Evolutionary conservation across 2,329 filamentous ascomycete species (phyloP), one percentile per base, ranked within the genome.

Genomic region (Fusarium proliferatum): DNA sequence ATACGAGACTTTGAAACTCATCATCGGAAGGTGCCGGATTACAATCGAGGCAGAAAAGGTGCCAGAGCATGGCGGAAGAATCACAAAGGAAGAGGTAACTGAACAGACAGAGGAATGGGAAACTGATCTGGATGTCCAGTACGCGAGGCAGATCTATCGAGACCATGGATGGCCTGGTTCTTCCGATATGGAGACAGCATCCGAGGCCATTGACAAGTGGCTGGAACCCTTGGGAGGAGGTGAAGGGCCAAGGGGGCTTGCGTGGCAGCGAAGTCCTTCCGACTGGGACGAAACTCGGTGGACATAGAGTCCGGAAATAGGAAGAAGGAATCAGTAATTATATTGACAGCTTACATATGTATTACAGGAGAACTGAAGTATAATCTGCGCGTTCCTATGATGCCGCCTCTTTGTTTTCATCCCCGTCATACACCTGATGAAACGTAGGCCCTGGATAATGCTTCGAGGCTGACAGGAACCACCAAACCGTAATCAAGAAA

Each of bases 391-490:
- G 5, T 2, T 16, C 1, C 21, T 28, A 58, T 15, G 30, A 4
- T 7, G 6, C 13, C 0, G 19, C 10, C 1, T 60, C 26, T 33
- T 61, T 46, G 13, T 13, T 23, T 19, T 62, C 65, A 12, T 66
- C 63, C 15, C 33, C 21, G 1, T 38, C 13, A 23, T 62, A 23
- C 2, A 34, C 16, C 15, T 71, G 52, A 9, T 61, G 61, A 13
- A 78, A 75, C 8, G 68, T 66, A 1, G 76, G 75, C 1, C 76
- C 75, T 0, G 67, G 67, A 12, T 78, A 78, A 52, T 76, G 66
- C 9, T 59, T 76, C 3, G 41, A 65, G 9, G 76, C 76, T 42
- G 75, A 71, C 2, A 59, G 16, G 0, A 78, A 13, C 76, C 76
- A 78, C 76, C 76, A 78, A 0, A 71, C 6, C 0, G 61, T 58